A percentile compares a stretch with the other conserved stretches of the same genome.
These are phyloP conservation scores for Usnea hakonensis DNA, from an alignment of 495 filamentous ascomycete genomes.

Conservation along the genomic window DNA sequence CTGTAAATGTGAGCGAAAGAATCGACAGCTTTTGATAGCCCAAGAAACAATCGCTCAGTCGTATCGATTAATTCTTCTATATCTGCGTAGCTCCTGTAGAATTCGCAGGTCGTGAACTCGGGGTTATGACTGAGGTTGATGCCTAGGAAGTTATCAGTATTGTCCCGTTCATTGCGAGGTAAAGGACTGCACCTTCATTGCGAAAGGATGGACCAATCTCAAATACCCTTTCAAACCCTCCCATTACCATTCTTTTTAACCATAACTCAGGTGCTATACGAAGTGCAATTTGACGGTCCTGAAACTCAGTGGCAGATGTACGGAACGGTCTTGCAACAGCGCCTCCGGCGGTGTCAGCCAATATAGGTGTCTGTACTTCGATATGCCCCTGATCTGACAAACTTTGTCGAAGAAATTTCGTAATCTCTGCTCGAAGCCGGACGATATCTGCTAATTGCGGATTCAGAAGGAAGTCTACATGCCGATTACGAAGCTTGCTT, in stretches of 20 bases:
- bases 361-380: constrained; percentile 84
- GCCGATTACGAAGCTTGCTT: constrained; percentile 56
- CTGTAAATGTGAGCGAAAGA: constrained; percentile 42
- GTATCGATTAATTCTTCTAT: constrained; percentile 66
- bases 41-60: constrained; percentile 60
- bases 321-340: constrained; percentile 80
- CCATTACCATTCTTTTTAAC: constrained; percentile 86
- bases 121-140: constrained; percentile 91
- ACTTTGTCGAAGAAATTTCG: constrained; percentile 65
- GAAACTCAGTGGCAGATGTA: constrained; percentile 64
- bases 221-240: constrained; percentile 82
- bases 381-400: constrained; percentile 63
- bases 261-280: constrained; percentile 90
- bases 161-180: background rate
- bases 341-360: constrained; percentile 68
- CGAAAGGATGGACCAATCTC: constrained; percentile 91
- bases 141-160: constrained; percentile 33
- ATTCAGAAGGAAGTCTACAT: constrained; percentile 78
- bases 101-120: constrained; percentile 95
- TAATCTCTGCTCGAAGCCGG: constrained; percentile 63
- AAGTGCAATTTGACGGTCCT: constrained; percentile 59
- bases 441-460: constrained; percentile 56
- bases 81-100: constrained; percentile 80
- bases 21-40: constrained; percentile 46
- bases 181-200: constrained; percentile 64